Evolutionary conservation across 1,284 basidiomycete genomes (phyloP).

Genomic region (Ustilago tritici): DNA sequence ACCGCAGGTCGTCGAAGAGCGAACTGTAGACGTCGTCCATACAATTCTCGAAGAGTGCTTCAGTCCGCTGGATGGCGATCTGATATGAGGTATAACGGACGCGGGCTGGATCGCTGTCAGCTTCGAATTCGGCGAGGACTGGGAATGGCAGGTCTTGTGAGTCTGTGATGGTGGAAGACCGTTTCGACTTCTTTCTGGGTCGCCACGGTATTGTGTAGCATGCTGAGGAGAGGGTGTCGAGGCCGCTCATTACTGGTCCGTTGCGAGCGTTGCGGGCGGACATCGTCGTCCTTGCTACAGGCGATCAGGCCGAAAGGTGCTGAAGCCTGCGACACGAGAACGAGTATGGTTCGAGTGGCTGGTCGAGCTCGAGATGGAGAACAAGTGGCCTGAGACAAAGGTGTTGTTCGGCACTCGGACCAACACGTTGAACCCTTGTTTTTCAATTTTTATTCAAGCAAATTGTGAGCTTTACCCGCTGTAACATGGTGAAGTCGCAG

Average conservation of each 20-base stretch:
- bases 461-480: neutral
- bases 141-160: conserved; percentile 26
- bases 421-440: conserved; percentile 25
- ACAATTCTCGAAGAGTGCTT: conserved; percentile 37
- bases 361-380: conserved; percentile 9
- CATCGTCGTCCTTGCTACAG: conserved; percentile 9
- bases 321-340: neutral
- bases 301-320: neutral
- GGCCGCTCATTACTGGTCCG: conserved; percentile 19
- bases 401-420: conserved; percentile 41
- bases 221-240: conserved; percentile 41
- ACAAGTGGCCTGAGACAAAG: conserved; percentile 9
- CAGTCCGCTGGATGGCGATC: conserved; percentile 33
- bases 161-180: neutral
- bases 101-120: conserved; percentile 31
- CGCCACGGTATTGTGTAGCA: conserved; percentile 55
- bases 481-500: neutral
- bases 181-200: conserved; percentile 32
- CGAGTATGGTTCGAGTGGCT: neutral
- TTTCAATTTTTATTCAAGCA: neutral
- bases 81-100: conserved; percentile 41
- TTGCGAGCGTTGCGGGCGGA: conserved; percentile 18
- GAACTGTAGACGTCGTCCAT: conserved; percentile 36
- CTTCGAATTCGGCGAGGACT: conserved; percentile 40
- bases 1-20: conserved; percentile 33